Base-by-base conservation (phyloP, 139 green algal species). In the Coelastrella sp. region DNA sequence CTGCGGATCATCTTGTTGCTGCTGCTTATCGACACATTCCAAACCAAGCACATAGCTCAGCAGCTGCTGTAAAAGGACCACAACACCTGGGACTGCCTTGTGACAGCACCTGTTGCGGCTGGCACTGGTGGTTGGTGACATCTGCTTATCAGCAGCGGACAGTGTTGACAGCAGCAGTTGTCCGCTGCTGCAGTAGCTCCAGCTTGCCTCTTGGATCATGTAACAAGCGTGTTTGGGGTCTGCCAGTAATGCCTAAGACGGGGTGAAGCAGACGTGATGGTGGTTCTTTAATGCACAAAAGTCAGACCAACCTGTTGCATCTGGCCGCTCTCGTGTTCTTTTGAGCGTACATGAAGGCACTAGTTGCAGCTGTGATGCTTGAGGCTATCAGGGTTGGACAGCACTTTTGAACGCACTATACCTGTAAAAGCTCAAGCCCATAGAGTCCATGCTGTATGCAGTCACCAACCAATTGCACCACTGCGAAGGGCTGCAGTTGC, bases 351-450 rank as follows among this genome's bases (percentile, higher is more conserved):
- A 8, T 30, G 66, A 32, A 51, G 34, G 15, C 4, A 25, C 4
- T 21, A 77, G 17, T 15, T 57, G 69, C 23, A n/a, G 19, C 69
- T 8, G 25, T 19, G 4, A 30, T 59, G 34, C 34, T n/a, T n/a
- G n/a, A n/a, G n/a, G n/a, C n/a, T n/a, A n/a, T n/a, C n/a, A n/a
- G n/a, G n/a, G n/a, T n/a, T n/a, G n/a, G n/a, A n/a, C n/a, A n/a
- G n/a, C n/a, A n/a, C n/a, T n/a, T n/a, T n/a, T n/a, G n/a, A n/a
- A n/a, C n/a, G n/a, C n/a, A n/a, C n/a, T n/a, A 23, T 38, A 81
- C 73, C 73, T 81, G 53, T 45, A 82, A 45, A 34, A 71, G 53
- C n/a, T 69, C 4, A 2, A 71, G 11, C 3, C 75, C 53, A 19
- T 37, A 71, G 23, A 82, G 23, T 40, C 48, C 40, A 3, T 34